These are phyloP conservation scores for Termitomyces sp. DNA, from an alignment of 768 basidiomycete species.

Conservation along the genomic window DNA sequence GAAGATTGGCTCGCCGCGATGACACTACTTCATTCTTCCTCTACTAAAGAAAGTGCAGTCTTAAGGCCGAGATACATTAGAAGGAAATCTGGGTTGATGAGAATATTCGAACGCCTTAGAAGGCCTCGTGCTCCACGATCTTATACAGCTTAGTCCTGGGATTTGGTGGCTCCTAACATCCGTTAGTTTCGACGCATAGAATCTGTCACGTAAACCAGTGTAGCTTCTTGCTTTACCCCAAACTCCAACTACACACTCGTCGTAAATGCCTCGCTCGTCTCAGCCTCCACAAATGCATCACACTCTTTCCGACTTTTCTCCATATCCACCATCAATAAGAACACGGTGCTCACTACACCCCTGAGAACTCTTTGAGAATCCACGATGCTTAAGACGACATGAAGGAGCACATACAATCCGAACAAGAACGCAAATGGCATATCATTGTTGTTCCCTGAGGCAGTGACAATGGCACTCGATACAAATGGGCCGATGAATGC, in stretches of 20 bases:
- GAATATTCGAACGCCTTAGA: not conserved
- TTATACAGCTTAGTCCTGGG: not conserved
- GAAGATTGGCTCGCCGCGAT: not conserved
- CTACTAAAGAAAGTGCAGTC: not conserved
- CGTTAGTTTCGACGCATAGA: not conserved
- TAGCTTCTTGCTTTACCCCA: not conserved
- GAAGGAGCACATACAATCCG: constrained; percentile 41
- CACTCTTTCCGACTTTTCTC: constrained; percentile 61
- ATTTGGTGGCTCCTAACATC: not conserved
- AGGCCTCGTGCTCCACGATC: not conserved
- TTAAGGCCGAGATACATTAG: not conserved
- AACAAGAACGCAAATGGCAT: constrained; percentile 76
- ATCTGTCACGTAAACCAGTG: not conserved
- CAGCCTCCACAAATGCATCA: constrained; percentile 43
- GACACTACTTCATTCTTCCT: not conserved
- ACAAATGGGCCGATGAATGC: constrained; percentile 75
- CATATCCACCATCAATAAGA: constrained; percentile 59
- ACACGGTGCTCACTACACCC: constrained; percentile 46
- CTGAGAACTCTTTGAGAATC: constrained; percentile 22
- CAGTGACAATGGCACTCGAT: constrained; percentile 69
- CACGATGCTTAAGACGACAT: not conserved
- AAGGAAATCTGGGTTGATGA: not conserved
- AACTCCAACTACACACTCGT: not conserved
- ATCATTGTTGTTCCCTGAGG: constrained; percentile 61
- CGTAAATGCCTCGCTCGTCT: constrained; percentile 5